Evolutionary conservation across 257 asterid genomes (phyloP), one percentile per base, ranked within the genome.

Genomic region (Fraxinus quadrangulata): DNA sequence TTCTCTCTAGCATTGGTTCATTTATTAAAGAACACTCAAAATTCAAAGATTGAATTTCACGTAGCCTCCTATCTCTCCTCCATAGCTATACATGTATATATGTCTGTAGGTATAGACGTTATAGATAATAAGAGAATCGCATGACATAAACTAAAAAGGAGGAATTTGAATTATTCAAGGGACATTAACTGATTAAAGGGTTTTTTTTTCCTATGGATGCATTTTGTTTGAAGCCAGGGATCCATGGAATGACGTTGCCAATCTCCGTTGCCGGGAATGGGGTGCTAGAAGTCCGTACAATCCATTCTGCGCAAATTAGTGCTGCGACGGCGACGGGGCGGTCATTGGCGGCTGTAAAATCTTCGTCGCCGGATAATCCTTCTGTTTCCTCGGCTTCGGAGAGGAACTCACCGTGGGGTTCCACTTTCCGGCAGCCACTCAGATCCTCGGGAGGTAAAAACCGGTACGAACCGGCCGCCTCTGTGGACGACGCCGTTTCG

Each of bases 401-500:
- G n/a, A 85, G 87, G 82, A 88, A 81, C 67, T 76, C 69, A 61
- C 92, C 88, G 2, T 93, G 98, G 97, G 98, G 97, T 3, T 93
- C 89, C 74, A 89, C 93, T 61, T 89, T 93, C 67, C 81, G 91
- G 81, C 81, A 85, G 45, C 94, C 98, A 51, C 85, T 90, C 74
- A 86, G 97, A 88, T 92, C 96, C 56, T 63, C 88, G 67, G 87
- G 81, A 5, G 86, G 85, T 1, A 89, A 81, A 70, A 86, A 37
- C 67, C 84, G 89, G 69, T 86, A 74, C 79, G 94, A 89, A 21
- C 85, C 91, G 73, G 94, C 94, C 37, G 81, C 88, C 56, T 79
- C 96, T 37, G 84, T 75, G 26, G 92, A 92, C 54, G 97, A 88
- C 77, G 88, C 94, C 61, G 94, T 93, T 67, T 24, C 77, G 89